These are phyloP conservation scores for Suhomyces coccinellae DNA, from an alignment of 1,139 yeast genomes.

Conservation along the genomic window DNA sequence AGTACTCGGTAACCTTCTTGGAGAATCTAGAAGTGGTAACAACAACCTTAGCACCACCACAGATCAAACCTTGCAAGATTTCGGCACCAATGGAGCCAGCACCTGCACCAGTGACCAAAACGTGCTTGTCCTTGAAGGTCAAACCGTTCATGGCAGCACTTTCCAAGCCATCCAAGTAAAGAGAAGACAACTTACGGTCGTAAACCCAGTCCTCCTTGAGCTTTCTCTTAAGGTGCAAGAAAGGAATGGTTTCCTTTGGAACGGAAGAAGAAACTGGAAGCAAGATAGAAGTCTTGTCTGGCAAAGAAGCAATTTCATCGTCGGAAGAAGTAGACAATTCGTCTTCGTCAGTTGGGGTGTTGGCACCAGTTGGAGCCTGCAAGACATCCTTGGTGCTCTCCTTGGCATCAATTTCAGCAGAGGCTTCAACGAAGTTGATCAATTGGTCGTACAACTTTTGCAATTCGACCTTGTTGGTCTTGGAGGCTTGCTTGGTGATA, in stretches of 20 bases:
- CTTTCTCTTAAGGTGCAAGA: conserved; percentile 86
- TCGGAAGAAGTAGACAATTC: conserved; percentile 51
- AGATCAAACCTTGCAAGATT: conserved; percentile 86
- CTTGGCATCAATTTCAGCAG: conserved; percentile 61
- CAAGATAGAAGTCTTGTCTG: conserved; percentile 65
- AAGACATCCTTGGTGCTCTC: conserved; percentile 45
- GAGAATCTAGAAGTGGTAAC: conserved; percentile 97
- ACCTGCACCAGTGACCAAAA: conserved; percentile 97
- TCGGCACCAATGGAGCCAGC: conserved; percentile 99
- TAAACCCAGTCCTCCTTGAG: conserved; percentile 79
- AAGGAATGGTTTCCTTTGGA: conserved; percentile 88
- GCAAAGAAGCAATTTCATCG: conserved; percentile 82
- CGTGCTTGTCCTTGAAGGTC: conserved; percentile 84
- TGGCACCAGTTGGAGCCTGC: conserved; percentile 36
- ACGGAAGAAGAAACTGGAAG: conserved; percentile 74
- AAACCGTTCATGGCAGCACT: conserved; percentile 91
- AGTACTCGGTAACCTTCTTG: conserved; percentile 90
- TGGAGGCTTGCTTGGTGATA: conserved; percentile 67
- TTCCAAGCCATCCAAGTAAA: conserved; percentile 87
- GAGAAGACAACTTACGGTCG: conserved; percentile 73
- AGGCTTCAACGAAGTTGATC: conserved; percentile 67
- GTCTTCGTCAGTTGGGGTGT: conserved; percentile 53
- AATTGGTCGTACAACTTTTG: conserved; percentile 79
- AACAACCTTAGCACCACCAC: conserved; percentile 97
- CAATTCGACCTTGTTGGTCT: conserved; percentile 69